These are phyloP conservation scores for Firmiana major DNA, from an alignment of 345 rosid species.

Conservation along the genomic window DNA sequence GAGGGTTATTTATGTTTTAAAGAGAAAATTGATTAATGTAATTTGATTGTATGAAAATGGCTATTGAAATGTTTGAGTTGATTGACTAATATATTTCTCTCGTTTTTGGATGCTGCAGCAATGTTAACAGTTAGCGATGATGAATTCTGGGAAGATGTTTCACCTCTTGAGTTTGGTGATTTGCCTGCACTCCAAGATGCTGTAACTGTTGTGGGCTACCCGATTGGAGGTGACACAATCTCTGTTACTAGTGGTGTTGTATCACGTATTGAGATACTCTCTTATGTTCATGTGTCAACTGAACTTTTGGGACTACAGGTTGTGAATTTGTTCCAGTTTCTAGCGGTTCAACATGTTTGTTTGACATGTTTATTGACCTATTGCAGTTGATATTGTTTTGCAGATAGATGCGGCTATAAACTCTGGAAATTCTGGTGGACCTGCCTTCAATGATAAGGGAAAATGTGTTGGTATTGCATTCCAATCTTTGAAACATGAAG, in stretches of 20 bases:
- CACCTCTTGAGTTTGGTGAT: conserved; percentile 85
- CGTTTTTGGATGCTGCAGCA: conserved; percentile 38
- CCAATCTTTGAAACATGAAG: conserved; percentile 91
- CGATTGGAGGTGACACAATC: conserved; percentile 94
- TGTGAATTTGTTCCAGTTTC: neutral
- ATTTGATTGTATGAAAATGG: neutral
- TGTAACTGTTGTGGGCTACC: conserved; percentile 95
- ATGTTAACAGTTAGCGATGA: conserved; percentile 69
- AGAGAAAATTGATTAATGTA: neutral
- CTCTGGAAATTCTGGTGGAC: conserved; percentile 98
- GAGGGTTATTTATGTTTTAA: neutral
- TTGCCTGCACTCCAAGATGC: conserved; percentile 96
- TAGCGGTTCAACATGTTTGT: neutral
- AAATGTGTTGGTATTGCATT: conserved; percentile 96
- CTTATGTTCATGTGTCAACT: conserved; percentile 88
- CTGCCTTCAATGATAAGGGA: conserved; percentile 90
- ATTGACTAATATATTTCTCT: neutral
- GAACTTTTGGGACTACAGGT: conserved; percentile 96
- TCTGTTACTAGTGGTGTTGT: conserved; percentile 98
- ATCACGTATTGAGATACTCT: conserved; percentile 84
- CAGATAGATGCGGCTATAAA: conserved; percentile 98
- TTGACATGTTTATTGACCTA: conserved; percentile 2
- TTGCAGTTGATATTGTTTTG: conserved; percentile 10
- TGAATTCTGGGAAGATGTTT: conserved; percentile 91
- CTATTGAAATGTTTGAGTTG: neutral